Conservation (phyloP, 805 yeast species). For the Wickerhamiella cacticola region DNA sequence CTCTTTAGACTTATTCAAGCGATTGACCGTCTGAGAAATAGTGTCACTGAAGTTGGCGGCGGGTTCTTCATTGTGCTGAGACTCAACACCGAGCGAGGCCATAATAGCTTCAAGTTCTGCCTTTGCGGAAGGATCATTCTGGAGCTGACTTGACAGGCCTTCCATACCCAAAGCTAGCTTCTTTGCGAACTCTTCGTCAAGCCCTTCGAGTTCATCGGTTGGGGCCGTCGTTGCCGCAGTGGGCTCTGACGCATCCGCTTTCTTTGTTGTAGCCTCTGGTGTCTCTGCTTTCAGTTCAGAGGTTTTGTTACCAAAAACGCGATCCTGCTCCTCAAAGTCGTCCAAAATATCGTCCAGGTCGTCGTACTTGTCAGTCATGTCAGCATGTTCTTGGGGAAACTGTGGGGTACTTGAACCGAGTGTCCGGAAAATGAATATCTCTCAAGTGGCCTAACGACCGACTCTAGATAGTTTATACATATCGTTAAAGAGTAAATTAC, state of each 20-base stretch:
- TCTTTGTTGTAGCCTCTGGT: not conserved
- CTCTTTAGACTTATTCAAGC: slow-evolving; percentile 68
- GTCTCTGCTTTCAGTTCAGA: not conserved
- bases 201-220: slow-evolving; percentile 20
- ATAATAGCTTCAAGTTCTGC: slow-evolving; percentile 38
- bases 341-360: slow-evolving; percentile 52
- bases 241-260: not conserved
- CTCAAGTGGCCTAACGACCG: too few relatives aligned
- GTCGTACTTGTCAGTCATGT: slow-evolving; percentile 21
- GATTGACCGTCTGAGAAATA: slow-evolving; percentile 65
- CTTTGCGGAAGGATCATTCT: slow-evolving; percentile 43
- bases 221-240: slow-evolving; percentile 13
- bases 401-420: slow-evolving; percentile 11
- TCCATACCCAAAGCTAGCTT: slow-evolving; percentile 32
- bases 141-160: slow-evolving; percentile 38
- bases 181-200: slow-evolving; percentile 26
- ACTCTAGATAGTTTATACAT: too few relatives aligned
- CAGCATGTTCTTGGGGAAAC: not conserved
- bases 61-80: slow-evolving; percentile 13
- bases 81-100: slow-evolving; percentile 21
- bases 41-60: slow-evolving; percentile 47
- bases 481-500: too few relatives aligned
- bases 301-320: slow-evolving; percentile 33
- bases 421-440: too few relatives aligned
- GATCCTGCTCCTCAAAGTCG: slow-evolving; percentile 58